These are phyloP conservation scores for Malassezia japonica DNA, from an alignment of 1,284 basidiomycete species.

Conservation along the genomic window DNA sequence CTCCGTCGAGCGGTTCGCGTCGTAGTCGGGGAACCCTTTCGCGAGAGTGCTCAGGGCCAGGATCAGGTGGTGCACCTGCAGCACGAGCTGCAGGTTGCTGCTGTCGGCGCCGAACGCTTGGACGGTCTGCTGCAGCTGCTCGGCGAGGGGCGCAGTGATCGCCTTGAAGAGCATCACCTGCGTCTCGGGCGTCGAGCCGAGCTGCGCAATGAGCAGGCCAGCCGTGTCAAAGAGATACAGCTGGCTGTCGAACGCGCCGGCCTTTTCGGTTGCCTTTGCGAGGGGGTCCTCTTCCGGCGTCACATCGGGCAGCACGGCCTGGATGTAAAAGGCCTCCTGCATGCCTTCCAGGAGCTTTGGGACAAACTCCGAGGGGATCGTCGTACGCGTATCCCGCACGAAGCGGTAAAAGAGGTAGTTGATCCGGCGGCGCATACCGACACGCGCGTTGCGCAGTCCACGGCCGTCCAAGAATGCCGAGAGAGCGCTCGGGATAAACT, in stretches of 20 bases:
- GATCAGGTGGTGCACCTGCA: conserved; percentile 88
- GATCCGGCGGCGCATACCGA: conserved; percentile 64
- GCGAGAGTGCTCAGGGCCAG: conserved; percentile 89
- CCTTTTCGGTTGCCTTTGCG: conserved; percentile 66
- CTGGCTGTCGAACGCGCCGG: conserved; percentile 75
- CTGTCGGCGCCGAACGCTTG: conserved; percentile 50
- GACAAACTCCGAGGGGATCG: conserved; percentile 68
- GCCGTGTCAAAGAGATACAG: conserved; percentile 88
- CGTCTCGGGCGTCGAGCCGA: conserved; percentile 61
- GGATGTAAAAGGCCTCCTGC: conserved; percentile 53
- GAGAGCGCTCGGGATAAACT: conserved; percentile 59
- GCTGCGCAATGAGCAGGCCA: conserved; percentile 71
- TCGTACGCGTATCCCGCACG: conserved; percentile 65
- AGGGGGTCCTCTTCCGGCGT: conserved; percentile 57
- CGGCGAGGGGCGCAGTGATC: conserved; percentile 70
- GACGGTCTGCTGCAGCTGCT: conserved; percentile 63
- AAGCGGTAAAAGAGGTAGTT: conserved; percentile 92
- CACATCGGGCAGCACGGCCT: conserved; percentile 53
- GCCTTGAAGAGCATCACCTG: conserved; percentile 60
- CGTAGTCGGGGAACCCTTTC: conserved; percentile 75
- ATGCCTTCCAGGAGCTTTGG: conserved; percentile 40
- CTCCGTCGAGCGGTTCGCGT: conserved; percentile 51
- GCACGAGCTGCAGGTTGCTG: conserved; percentile 61
- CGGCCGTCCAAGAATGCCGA: conserved; percentile 83
- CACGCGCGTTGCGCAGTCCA: conserved; percentile 72